phyloP scores from a whole-genome alignment of 2,329 filamentous ascomycete species.

The Fusarium coicis region DNA sequence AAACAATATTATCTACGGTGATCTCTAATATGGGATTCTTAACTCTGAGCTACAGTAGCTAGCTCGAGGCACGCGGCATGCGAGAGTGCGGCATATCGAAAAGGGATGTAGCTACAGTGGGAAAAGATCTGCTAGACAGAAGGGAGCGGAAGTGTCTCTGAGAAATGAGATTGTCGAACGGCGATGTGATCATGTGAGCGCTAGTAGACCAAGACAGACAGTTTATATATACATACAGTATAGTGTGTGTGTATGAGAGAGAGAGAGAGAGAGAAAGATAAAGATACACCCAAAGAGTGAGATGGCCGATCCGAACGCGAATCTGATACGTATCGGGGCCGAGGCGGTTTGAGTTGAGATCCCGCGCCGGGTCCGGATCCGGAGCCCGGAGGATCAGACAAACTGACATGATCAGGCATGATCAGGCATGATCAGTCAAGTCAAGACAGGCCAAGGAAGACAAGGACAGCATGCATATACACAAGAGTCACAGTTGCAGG shows the following conservation, averaged over 20 bases:
- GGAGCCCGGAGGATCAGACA: constrained; percentile 5
- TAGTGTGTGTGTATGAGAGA: too few relatives aligned
- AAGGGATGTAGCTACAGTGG: not conserved
- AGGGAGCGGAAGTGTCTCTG: not conserved
- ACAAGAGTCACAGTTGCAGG: not conserved
- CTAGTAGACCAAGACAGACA: not conserved
- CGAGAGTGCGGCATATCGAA: constrained; percentile 8
- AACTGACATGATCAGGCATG: not conserved
- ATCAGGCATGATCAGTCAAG: not conserved
- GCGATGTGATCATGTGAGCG: constrained; percentile 22
- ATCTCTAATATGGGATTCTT: not conserved
- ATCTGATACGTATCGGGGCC: constrained; percentile 9
- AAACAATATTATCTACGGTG: not conserved
- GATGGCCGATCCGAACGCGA: not conserved
- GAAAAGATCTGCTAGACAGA: constrained; percentile 3
- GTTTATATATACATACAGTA: not conserved
- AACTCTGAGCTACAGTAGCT: not conserved
- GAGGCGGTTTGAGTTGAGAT: not conserved
- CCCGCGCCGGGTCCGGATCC: constrained; percentile 8
- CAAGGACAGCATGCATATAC: not conserved
- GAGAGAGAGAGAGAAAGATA: not conserved
- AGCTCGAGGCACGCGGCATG: not conserved
- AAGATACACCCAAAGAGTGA: not conserved
- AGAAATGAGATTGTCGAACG: constrained; percentile 14
- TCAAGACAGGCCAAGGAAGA: not conserved